A percentile compares a stretch with the other conserved stretches of the same genome.
phyloP scores from a whole-genome alignment of 176 grass and related monocot genomes.

The Poa annua region DNA sequence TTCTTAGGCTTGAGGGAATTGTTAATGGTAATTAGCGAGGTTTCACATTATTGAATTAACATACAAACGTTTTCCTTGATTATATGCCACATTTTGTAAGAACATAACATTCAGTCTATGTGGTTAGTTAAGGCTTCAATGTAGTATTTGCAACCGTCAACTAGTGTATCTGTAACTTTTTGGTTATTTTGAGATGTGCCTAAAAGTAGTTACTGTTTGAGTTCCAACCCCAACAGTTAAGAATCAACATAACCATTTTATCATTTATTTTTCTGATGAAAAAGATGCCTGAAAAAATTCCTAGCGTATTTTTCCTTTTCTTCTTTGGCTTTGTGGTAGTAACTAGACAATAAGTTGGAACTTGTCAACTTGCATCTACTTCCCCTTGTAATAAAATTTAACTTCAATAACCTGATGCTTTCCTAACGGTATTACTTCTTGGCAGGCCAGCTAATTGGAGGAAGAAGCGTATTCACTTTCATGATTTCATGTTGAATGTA shows the following conservation, averaged over 20 bases:
- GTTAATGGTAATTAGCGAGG: conserved; percentile 13
- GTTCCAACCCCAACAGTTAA: background rate
- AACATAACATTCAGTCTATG: background rate
- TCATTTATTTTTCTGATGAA: conserved; percentile 1
- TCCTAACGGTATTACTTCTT: conserved; percentile 40
- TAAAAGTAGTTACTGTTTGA: background rate
- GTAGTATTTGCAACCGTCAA: background rate
- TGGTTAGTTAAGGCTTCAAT: background rate
- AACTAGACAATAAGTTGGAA: conserved; percentile 2
- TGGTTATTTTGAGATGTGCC: background rate
- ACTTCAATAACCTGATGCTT: background rate
- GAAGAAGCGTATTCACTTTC: conserved; percentile 93
- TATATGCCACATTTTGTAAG: background rate
- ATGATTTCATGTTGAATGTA: conserved; percentile 97
- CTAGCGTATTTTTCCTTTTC: background rate
- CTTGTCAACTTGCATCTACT: background rate
- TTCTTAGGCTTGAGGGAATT: background rate
- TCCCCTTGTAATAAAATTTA: background rate
- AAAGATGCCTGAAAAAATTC: background rate
- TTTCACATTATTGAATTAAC: conserved; percentile 1
- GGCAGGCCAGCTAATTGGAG: conserved; percentile 90
- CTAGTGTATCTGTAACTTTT: background rate
- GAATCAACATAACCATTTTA: conserved; percentile 16
- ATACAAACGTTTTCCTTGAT: background rate
- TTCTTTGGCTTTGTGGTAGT: conserved; percentile 8